phyloP scores from a whole-genome alignment of 257 asterid genomes.

The Galeopsis tetrahit region DNA sequence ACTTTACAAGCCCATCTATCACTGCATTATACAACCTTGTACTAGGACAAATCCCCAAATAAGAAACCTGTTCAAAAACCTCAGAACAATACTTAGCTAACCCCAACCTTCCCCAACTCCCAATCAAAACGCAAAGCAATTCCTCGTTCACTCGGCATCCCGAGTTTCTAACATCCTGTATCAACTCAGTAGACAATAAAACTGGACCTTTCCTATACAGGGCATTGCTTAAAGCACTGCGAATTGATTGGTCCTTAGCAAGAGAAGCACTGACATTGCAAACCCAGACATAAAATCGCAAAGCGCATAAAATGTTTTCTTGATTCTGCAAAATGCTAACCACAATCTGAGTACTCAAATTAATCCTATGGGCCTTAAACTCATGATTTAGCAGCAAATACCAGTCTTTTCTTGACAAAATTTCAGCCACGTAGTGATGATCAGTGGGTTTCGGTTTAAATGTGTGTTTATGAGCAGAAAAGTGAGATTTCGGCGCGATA shows the following conservation, averaged over 20 bases:
- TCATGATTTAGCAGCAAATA: conserved; percentile 72
- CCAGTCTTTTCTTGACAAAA: conserved; percentile 86
- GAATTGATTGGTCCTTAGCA: conserved; percentile 58
- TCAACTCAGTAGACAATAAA: conserved; percentile 70
- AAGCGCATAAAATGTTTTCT: conserved; percentile 58
- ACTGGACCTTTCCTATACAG: conserved; percentile 79
- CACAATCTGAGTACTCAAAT: conserved; percentile 48
- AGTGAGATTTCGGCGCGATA: conserved; percentile 40
- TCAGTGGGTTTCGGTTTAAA: conserved; percentile 49
- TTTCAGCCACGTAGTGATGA: conserved; percentile 52
- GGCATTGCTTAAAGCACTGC: conserved; percentile 60
- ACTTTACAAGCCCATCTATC: conserved; percentile 81
- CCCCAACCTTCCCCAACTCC: conserved; percentile 95
- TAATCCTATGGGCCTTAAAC: conserved; percentile 47
- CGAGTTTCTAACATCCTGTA: conserved; percentile 61
- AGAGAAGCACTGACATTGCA: conserved; percentile 45
- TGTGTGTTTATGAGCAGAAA: conserved; percentile 23
- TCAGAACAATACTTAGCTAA: conserved; percentile 78
- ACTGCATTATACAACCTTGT: conserved; percentile 91
- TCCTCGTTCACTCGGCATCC: conserved; percentile 66
- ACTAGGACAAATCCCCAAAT: conserved; percentile 71
- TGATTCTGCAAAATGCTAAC: conserved; percentile 81
- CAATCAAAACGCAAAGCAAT: conserved; percentile 68
- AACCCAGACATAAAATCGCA: conserved; percentile 83
- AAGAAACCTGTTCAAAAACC: conserved; percentile 86